Evolutionary conservation across 225 moss, liverwort and hornwort species (phyloP), one percentile per base, ranked within the genome.

Genomic region (Rhytidiadelphus loreus): DNA sequence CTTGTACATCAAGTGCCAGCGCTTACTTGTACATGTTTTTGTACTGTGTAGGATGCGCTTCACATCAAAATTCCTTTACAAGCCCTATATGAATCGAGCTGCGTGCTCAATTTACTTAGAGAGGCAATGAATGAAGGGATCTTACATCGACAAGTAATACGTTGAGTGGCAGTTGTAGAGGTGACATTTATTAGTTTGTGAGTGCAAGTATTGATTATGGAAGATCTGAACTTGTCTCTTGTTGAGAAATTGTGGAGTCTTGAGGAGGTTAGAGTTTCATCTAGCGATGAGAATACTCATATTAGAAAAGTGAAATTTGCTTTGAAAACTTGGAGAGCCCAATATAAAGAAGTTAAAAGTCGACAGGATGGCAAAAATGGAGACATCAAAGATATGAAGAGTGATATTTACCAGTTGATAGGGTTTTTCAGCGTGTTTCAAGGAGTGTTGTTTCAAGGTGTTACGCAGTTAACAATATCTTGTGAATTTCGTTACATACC

Each of bases 371-470:
- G 76, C n/a, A 76, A 86, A 50, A 76, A 62, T 63, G 76, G 75
- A 86, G 86, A 76, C 86, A 76, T 86, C 15, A 75, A 62, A 76
- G 86, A 86, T 76, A 76, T 86, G 76, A 86, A 86, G 52, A 86
- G 62, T 62, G 86, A 86, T n/a, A 75, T 86, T 46, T 86, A 29
- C 52, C 86, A 86, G 22, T 76, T 86, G 76, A 62, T 86, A 76
- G 86, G 86, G 7, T 76, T 86, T 86, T 86, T 86, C n/a, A 86
- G 86, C n/a, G 86, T 86, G 29, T 86, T 86, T 76, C 85, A 85
- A 85, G 85, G 85, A 85, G 85, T 85, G 20, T 4, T 85, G 50
- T 85, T 85, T 52, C 86, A 86, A 76, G 86, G 86, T 76, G 52
- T 76, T 30, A 62, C 86, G 15, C 62, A 75, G 63, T 62, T 62